These are phyloP conservation scores for Acanthamoeba royreba DNA, from an alignment of 208 protist species.

Conservation along the genomic window DNA sequence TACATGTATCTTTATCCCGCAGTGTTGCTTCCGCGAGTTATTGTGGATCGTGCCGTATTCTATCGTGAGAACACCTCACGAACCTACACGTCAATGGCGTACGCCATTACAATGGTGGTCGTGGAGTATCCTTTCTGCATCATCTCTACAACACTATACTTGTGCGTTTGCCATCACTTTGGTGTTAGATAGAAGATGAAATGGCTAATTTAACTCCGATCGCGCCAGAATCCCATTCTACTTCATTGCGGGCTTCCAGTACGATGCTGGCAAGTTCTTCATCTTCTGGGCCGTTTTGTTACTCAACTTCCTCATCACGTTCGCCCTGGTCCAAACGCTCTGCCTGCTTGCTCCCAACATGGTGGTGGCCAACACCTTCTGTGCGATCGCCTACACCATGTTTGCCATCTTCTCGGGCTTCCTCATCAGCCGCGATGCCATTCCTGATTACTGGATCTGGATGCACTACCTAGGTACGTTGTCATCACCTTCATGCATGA, in stretches of 20 bases:
- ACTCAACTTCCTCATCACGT: neutral
- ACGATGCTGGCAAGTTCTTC: slow-evolving; percentile 37
- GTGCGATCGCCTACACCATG: neutral
- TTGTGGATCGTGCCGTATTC: neutral
- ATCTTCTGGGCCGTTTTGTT: slow-evolving; percentile 5
- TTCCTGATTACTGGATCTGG: slow-evolving; percentile 25
- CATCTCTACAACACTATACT: neutral
- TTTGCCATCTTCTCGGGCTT: slow-evolving; percentile 31
- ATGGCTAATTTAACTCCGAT: neutral
- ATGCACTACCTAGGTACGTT: neutral
- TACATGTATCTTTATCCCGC: neutral
- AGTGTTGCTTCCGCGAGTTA: neutral
- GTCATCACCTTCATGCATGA: neutral
- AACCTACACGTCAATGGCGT: neutral
- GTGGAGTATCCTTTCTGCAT: neutral
- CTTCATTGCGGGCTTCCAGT: slow-evolving; percentile 6
- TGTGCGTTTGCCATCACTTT: neutral
- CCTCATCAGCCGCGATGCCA: slow-evolving; percentile 29
- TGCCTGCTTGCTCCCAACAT: neutral
- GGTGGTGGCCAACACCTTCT: neutral
- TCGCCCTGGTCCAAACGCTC: neutral
- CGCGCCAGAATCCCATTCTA: neutral
- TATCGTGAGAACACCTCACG: neutral
- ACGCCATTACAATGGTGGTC: neutral
- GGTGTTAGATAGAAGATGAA: neutral